Evolutionary conservation across 352 stramenopile genomes (phyloP), one percentile per base, ranked within the genome.

Genomic region (Phytophthora ohioensis): DNA sequence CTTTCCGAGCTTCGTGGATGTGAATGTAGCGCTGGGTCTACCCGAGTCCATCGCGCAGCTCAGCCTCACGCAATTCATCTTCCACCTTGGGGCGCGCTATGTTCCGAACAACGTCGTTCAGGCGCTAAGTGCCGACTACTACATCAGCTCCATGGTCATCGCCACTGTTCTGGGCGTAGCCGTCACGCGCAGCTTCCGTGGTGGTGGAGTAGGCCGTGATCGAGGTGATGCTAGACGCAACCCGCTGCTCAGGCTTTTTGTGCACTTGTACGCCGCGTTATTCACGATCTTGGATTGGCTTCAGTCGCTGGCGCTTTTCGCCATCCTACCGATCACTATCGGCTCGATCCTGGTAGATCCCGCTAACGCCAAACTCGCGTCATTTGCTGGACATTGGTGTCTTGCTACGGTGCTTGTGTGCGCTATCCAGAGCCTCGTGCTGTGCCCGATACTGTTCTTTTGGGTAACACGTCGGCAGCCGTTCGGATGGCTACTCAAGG

Each of bases 201-300:
- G 63, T 78, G 68, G 68, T 79, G 43, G 81, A 46, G 38, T 73
- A 51, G 9, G 71, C 55, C 27, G 64, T 73, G 35, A 81, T 64
- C 43, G 51, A 74, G 42, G 79, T 30, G 61, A 75, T 60, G 79
- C 74, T 36, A 78, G 81, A 45, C 75, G 69, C 39, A 92, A 90
- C 61, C 85, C 85, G 27, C 57, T 92, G 17, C 73, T 90, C 32
- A 72, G 81, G 4, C 72, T 91, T 5, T 77, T 88, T 43, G 81
- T 84, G 62, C 85, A 92, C 57, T 38, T 90, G 34, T 91, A 89
- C 71, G 58, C 79, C 4, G 77, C 85, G 49, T 65, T 92, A 30
- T 84, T 88, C 42, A 78, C 71, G 13, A 85, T 91, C 61, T 60
- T 82, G 32, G 79, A 91, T 38, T 90, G 81, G 82, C 43, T 90